Percentiles rank a stretch among this genome's conserved stretches.
Evolutionary conservation across 2,329 filamentous ascomycete species (phyloP).

Genomic region (Monilinia aucupariae): DNA sequence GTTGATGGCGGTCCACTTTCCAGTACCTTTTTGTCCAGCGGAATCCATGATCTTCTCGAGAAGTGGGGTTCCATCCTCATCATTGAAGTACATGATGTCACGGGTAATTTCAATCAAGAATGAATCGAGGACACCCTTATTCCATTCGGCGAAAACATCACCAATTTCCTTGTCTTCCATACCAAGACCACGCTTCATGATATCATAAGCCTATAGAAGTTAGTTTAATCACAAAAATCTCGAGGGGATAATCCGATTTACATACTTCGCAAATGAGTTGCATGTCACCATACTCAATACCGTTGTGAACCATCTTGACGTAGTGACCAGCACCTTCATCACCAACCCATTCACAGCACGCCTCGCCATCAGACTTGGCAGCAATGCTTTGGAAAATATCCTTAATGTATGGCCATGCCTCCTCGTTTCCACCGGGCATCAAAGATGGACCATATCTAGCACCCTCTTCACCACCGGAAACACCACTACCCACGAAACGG

Average conservation of each 20-base stretch:
- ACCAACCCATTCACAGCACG: conserved; percentile 99
- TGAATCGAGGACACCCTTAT: conserved; percentile 96
- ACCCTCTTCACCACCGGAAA: conserved; percentile 99
- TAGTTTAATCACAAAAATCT: conserved; percentile 15
- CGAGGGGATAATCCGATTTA: background rate
- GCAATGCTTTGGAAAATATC: conserved; percentile 97
- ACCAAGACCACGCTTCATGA: conserved; percentile 97
- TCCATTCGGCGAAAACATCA: conserved; percentile 92
- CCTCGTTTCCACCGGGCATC: conserved; percentile 98
- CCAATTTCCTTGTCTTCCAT: conserved; percentile 90
- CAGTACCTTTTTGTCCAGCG: conserved; percentile 98
- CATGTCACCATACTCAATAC: conserved; percentile 99
- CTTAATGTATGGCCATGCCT: conserved; percentile 97
- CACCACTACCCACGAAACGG: conserved; percentile 92
- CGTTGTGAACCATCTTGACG: conserved; percentile 99
- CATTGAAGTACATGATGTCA: conserved; percentile 97
- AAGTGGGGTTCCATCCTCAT: conserved; percentile 83
- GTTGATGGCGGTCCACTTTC: conserved; percentile 99
- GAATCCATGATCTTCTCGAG: conserved; percentile 99
- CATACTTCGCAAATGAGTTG: conserved; percentile 97
- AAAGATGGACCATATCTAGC: conserved; percentile 94
- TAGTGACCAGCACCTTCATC: conserved; percentile 99
- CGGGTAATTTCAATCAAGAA: conserved; percentile 99
- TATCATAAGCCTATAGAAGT: conserved; percentile 79
- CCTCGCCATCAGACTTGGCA: conserved; percentile 93